Evolutionary conservation across 352 stramenopile species (phyloP).

Genomic region (Phytophthora sp.): DNA sequence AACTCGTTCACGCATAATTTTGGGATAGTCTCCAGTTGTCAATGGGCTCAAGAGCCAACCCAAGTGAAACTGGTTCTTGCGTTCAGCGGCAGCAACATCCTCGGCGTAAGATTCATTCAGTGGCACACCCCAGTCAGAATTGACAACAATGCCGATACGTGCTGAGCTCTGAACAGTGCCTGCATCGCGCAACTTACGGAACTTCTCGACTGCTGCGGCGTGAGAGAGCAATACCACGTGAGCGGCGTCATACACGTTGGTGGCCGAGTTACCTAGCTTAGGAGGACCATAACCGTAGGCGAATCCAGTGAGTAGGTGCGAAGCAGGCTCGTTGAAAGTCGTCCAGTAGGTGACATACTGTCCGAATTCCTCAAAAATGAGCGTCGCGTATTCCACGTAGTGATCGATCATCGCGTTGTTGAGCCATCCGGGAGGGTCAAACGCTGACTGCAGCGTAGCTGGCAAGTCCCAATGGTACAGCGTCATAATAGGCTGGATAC

Average conservation of each 20-base stretch:
- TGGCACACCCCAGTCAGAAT: slow-evolving; percentile 78
- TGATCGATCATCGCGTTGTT: slow-evolving; percentile 58
- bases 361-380: slow-evolving; percentile 92
- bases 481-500: slow-evolving; percentile 92
- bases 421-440: slow-evolving; percentile 73
- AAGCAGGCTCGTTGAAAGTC: slow-evolving; percentile 94
- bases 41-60: slow-evolving; percentile 93
- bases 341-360: slow-evolving; percentile 93
- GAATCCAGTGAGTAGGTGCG: slow-evolving; percentile 88
- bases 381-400: slow-evolving; percentile 86
- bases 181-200: slow-evolving; percentile 47
- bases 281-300: slow-evolving; percentile 60
- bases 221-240: slow-evolving; percentile 93
- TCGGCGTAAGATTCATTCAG: slow-evolving; percentile 59
- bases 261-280: slow-evolving; percentile 41
- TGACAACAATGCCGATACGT: slow-evolving; percentile 92
- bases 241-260: slow-evolving; percentile 52
- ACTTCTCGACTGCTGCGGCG: slow-evolving; percentile 83
- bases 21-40: slow-evolving; percentile 90
- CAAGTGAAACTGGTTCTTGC: slow-evolving; percentile 90
- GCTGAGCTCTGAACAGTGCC: slow-evolving; percentile 34
- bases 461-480: slow-evolving; percentile 97
- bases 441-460: slow-evolving; percentile 80
- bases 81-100: slow-evolving; percentile 68
- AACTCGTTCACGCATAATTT: slow-evolving; percentile 86